These are phyloP conservation scores for Solanum boliviense DNA, from an alignment of 257 asterid species.

Conservation along the genomic window DNA sequence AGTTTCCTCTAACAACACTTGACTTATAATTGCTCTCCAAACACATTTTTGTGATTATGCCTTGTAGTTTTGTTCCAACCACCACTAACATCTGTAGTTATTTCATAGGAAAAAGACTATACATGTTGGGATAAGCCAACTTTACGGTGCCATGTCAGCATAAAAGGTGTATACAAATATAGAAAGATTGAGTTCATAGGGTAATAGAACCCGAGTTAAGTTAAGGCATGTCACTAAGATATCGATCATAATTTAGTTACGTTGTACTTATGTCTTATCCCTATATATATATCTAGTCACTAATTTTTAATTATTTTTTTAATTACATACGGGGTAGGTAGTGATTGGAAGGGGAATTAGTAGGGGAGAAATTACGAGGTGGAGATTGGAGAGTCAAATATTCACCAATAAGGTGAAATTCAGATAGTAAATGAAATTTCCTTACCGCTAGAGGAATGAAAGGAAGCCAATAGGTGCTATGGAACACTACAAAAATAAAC, in stretches of 20 bases:
- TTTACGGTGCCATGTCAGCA: background rate
- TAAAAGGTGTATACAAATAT: too few species aligned
- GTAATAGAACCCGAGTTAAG: too few species aligned
- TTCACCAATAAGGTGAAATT: background rate
- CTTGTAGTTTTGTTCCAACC: constrained; percentile 66
- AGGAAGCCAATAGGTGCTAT: constrained; percentile 62
- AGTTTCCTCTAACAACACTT: constrained; percentile 41
- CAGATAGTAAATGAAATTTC: background rate
- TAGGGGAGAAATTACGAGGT: background rate
- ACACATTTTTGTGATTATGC: constrained; percentile 67
- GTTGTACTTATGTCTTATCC: background rate
- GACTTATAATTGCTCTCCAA: constrained; percentile 42
- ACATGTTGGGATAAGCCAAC: background rate
- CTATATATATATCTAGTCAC: background rate
- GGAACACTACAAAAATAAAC: constrained; percentile 40
- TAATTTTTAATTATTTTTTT: background rate
- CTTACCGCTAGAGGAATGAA: constrained; percentile 64
- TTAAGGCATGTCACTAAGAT: background rate
- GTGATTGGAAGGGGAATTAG: background rate
- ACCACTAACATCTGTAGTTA: constrained; percentile 40
- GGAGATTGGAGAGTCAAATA: background rate
- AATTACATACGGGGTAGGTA: background rate
- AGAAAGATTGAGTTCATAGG: too few species aligned
- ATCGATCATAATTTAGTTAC: background rate
- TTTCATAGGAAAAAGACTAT: background rate